Conservation (phyloP, 371 early-diverging fungal genomes). For the Basidiobolus meristosporus region DNA sequence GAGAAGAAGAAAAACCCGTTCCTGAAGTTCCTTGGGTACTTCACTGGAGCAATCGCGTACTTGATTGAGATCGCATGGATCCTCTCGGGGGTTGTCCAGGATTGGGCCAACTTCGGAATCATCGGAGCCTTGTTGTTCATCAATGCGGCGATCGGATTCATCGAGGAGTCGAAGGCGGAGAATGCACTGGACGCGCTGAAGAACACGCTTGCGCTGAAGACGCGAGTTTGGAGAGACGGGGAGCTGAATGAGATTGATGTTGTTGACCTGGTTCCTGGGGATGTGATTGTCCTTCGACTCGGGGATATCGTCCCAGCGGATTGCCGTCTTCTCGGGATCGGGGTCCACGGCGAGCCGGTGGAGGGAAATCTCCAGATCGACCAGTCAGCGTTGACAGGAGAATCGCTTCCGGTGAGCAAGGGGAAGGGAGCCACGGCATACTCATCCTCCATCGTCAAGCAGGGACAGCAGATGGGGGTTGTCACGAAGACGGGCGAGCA, state of each 20-base stretch:
- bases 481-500: slow-evolving; percentile 68
- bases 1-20: slow-evolving; percentile 69
- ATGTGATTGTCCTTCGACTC: slow-evolving; percentile 68
- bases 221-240: slow-evolving; percentile 59
- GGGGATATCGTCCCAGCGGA: slow-evolving; percentile 95
- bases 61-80: slow-evolving; percentile 68
- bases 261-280: slow-evolving; percentile 64
- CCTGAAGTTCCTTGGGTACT: too few species aligned
- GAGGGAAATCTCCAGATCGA: too few species aligned
- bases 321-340: slow-evolving; percentile 66
- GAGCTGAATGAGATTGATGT: slow-evolving; percentile 66
- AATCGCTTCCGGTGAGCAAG: too few species aligned
- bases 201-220: slow-evolving; percentile 44
- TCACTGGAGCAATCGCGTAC: slow-evolving; percentile 74
- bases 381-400: too few species aligned
- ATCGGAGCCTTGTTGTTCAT: slow-evolving; percentile 58
- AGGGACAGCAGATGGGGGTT: slow-evolving; percentile 68
- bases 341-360: slow-evolving; percentile 55
- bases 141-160: slow-evolving; percentile 80
- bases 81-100: slow-evolving; percentile 42
- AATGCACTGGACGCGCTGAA: slow-evolving; percentile 79
- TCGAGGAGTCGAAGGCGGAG: slow-evolving; percentile 80
- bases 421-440: slow-evolving; percentile 59
- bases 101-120: slow-evolving; percentile 62
- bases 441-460: slow-evolving; percentile 69